Evolutionary conservation across 805 yeast genomes (phyloP), one percentile per base, ranked within the genome.

Genomic region (Saccharomycopsis sp.): DNA sequence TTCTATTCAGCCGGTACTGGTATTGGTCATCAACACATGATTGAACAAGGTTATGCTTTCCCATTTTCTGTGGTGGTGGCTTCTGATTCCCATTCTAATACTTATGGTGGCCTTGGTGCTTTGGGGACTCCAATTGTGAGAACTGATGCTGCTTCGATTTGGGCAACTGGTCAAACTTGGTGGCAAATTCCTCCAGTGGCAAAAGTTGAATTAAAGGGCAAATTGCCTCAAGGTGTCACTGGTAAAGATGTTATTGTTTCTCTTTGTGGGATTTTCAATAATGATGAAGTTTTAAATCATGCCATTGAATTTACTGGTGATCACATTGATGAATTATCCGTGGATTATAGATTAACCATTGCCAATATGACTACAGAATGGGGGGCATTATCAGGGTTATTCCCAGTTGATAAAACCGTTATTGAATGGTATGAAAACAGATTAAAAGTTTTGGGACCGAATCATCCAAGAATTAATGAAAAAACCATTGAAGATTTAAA

Each of bases 91-190:
- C 99, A 92, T 60, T 87, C 96, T 9, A 92, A 92, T 60, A 92
- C 96, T 28, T 92, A 92, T 57, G 98, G 99, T 51, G 99, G 99
- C 56, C 69, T 92, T 36, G 97, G 97, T 15, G 69, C 95, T 18
- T 66, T 92, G 43, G 99, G 99, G 39, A 94, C 98, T 2, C 97
- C 99, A 8, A 82, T 92, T 41, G 99, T 92, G 42, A 75, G 99
- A 62, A 92, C 99, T 0, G 99, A 92, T 62, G 98, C 97, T 18
- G 99, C 99, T 3, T 76, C 96, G 8, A 89, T 92, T 50, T 92
- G 99, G 99, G 97, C 99, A 10, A 92, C 99, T 0, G 97, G 97
- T 31, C 94, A 87, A 64, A 92, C 98, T 3, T 92, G 99, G 99
- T 92, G 98, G 98, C 98, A 94, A 72, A 85, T 92, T 41, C 99